A percentile compares a stretch with the other conserved stretches of the same genome.
phyloP scores from a whole-genome alignment of 148 eudicot genomes.

The Beta vulgaris region DNA sequence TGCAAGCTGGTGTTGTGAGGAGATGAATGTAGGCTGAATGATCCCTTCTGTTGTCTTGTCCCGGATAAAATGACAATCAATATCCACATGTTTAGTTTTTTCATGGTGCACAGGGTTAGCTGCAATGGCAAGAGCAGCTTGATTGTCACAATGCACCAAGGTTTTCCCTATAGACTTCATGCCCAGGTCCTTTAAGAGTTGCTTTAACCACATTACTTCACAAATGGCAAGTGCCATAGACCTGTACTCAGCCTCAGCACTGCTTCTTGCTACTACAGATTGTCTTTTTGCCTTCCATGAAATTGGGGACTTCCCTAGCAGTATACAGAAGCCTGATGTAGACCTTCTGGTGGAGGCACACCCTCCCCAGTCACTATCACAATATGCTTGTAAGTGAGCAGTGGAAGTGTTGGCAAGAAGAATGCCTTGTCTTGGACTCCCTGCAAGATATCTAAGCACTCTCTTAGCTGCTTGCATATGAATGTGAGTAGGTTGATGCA shows the following conservation, averaged over 20 bases:
- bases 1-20: neutral
- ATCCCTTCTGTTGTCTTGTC: neutral
- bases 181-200: too few relatives aligned
- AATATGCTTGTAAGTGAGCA: neutral
- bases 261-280: neutral
- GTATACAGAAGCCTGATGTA: neutral
- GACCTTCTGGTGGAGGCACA: neutral
- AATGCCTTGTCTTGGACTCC: too few relatives aligned
- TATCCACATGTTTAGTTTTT: neutral
- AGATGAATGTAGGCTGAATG: neutral
- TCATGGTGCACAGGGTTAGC: neutral
- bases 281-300: neutral
- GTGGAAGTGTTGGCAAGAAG: neutral
- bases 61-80: neutral
- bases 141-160: conserved; percentile 5
- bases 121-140: neutral
- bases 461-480: neutral
- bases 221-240: neutral
- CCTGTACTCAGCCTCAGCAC: conserved; percentile 10
- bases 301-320: neutral
- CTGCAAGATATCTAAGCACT: neutral
- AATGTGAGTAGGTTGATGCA: neutral
- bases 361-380: neutral
- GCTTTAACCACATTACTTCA: neutral
- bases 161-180: too few relatives aligned